Base-by-base conservation (phyloP, 768 basidiomycete species). In the Boletus tomentosulus region DNA sequence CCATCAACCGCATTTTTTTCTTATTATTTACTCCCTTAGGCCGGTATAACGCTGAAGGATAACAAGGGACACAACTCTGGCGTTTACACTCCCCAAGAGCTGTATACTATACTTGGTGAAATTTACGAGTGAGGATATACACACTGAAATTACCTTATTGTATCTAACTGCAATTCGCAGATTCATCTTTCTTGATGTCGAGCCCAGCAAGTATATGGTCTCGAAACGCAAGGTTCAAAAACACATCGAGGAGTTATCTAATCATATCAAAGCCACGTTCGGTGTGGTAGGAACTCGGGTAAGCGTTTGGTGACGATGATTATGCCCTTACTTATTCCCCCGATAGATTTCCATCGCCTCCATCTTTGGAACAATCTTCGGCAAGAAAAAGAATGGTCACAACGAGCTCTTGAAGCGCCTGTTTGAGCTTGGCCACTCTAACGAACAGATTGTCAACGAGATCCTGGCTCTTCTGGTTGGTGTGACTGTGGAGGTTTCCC, bases 171-270 rank as follows among this genome's bases (percentile, higher is more conserved):
- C 50, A 16, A 19, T 27, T 22, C 2, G 4, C 58, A 91, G 89
- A 39, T 90, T 80, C 65, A 72, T 92, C 54, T 92, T 92, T 81
- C 77, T 91, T 33, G 82, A 90, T 48, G 73, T 82, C 22, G 86
- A 87, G 48, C 63, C 79, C 2, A 74, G 80, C 1, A 81, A 82
- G 59, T 68, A 82, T 28, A 79, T 85, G 78, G 74, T 78, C 22
- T 62, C 83, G 24, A 75, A 79, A 58, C 69, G 74, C 43, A 79
- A 76, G 53, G 81, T 81, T 6, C 76, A 77, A 51, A 71, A 65
- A 3, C 73, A 87, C 46, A 69, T 89, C 10, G 72, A 78, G 25
- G 73, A 78, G 33, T 71, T 92, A 25, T 68, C 82, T 19, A 64
- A 66, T 1, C 74, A 79, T 51, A 89, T 92, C 71, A 85, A 80